Evolutionary conservation across 208 protist species (phyloP).

Genomic region (Endotrypanum monterogeii): DNA sequence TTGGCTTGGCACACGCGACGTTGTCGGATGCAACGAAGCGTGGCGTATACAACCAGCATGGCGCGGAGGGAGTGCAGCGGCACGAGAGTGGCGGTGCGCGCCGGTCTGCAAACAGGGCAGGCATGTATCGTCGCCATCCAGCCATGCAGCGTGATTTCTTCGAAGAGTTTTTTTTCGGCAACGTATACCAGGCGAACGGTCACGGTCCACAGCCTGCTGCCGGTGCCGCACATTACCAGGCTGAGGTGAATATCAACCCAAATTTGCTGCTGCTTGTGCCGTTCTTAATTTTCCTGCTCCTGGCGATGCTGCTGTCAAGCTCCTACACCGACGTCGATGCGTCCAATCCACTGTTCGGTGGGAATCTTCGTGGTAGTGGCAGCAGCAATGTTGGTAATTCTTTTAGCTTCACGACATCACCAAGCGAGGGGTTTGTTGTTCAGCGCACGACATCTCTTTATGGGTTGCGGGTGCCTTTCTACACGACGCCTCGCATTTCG

Average conservation of each 20-base stretch:
- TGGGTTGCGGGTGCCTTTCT: constrained; percentile 68
- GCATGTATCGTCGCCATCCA: constrained; percentile 20
- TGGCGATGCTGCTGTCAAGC: constrained; percentile 75
- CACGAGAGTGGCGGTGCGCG: constrained; percentile 70
- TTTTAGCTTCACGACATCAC: constrained; percentile 75
- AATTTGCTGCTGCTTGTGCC: constrained; percentile 71
- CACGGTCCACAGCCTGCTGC: background rate
- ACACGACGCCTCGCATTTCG: constrained; percentile 52
- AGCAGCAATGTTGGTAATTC: background rate
- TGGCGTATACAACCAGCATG: constrained; percentile 78
- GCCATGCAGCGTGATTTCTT: constrained; percentile 59
- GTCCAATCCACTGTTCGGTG: constrained; percentile 25
- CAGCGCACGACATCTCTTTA: constrained; percentile 60
- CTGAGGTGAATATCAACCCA: constrained; percentile 45
- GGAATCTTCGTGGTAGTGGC: background rate
- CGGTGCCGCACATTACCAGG: constrained; percentile 30
- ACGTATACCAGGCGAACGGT: constrained; percentile 1
- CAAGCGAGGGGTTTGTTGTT: constrained; percentile 44
- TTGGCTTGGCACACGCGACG: constrained; percentile 73
- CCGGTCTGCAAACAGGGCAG: constrained; percentile 19
- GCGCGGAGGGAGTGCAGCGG: constrained; percentile 78
- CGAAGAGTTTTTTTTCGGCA: constrained; percentile 77
- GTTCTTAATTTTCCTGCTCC: constrained; percentile 69
- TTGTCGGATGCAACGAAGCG: constrained; percentile 82
- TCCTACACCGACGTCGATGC: constrained; percentile 51